Conservation (phyloP, 2,329 filamentous ascomycete species). For the Penicillium brasilianum region DNA sequence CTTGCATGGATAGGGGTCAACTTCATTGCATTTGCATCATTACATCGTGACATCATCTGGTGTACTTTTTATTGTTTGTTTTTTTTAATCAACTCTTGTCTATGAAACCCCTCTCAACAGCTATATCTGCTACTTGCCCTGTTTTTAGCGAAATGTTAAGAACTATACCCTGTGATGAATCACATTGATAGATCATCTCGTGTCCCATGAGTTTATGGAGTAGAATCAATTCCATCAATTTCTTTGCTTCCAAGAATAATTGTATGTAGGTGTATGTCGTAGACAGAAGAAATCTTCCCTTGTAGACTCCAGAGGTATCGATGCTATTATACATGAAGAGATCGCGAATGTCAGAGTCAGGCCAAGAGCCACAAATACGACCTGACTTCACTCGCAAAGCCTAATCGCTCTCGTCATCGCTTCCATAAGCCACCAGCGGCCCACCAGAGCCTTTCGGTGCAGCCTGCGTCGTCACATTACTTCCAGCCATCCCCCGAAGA, state of each 20-base stretch:
- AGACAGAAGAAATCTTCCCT: neutral
- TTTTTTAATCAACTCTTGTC: conserved; percentile 8
- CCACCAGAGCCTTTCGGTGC: conserved; percentile 57
- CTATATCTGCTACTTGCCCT: neutral
- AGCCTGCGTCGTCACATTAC: conserved; percentile 50
- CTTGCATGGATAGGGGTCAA: neutral
- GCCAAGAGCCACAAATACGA: conserved; percentile 6
- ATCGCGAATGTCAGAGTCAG: conserved; percentile 18
- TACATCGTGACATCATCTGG: conserved; percentile 8
- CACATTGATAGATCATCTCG: neutral
- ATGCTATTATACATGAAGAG: conserved; percentile 40
- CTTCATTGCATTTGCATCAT: conserved; percentile 8
- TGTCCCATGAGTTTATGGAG: neutral
- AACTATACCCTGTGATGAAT: conserved; percentile 30
- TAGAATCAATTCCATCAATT: too few relatives aligned
- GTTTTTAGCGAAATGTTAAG: conserved; percentile 24
- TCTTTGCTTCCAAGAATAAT: too few relatives aligned
- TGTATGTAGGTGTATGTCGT: neutral
- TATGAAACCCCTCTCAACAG: conserved; percentile 5
- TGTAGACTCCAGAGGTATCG: conserved; percentile 36
- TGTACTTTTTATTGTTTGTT: conserved; percentile 15
- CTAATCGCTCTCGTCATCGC: conserved; percentile 78
- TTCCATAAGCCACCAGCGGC: conserved; percentile 85
- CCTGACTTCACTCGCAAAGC: conserved; percentile 6
- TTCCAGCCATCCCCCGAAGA: conserved; percentile 62